A percentile compares a stretch with the other conserved stretches of the same genome.
Evolutionary conservation across 768 basidiomycete genomes (phyloP).

Genomic region (Termitomyces sp.): DNA sequence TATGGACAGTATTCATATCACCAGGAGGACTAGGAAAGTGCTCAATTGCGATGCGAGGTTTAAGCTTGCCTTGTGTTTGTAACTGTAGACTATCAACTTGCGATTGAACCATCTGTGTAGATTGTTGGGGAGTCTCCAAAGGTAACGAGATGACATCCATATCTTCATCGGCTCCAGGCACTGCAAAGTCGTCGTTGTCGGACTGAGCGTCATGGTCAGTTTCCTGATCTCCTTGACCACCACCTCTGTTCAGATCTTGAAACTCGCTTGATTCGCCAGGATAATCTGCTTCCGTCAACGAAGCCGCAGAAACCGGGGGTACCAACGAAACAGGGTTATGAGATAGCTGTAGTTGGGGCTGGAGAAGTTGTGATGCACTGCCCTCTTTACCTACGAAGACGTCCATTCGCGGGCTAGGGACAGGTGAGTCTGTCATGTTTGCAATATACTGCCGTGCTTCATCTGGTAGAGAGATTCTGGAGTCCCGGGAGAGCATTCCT

Average conservation of each 20-base stretch:
- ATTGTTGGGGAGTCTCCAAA: conserved; percentile 4
- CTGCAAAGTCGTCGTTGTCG: conserved; percentile 13
- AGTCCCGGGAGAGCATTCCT: conserved; percentile 50
- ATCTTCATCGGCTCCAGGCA: conserved; percentile 27
- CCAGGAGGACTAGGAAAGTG: conserved; percentile 45
- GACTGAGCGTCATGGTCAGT: conserved; percentile 27
- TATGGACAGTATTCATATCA: conserved; percentile 11
- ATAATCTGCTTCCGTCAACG: conserved; percentile 7
- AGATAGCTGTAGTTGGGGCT: conserved; percentile 4
- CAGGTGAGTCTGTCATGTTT: conserved; percentile 60
- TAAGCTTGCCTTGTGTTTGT: conserved; percentile 12
- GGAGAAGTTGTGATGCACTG: conserved; percentile 1
- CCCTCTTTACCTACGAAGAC: conserved; percentile 25
- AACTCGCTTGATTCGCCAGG: conserved; percentile 41
- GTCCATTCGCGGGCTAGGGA: conserved; percentile 44
- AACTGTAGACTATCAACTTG: conserved; percentile 1
- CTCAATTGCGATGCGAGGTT: conserved; percentile 37
- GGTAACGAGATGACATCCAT: conserved; percentile 11
- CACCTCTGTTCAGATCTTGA: conserved; percentile 55
- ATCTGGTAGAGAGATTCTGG: conserved; percentile 66
- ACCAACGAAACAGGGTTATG: background rate
- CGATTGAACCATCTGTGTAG: conserved; percentile 6
- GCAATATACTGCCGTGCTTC: conserved; percentile 72
- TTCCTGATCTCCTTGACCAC: conserved; percentile 37
- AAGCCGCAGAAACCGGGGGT: background rate